Base-by-base conservation (phyloP, 495 filamentous ascomycete species). In the Podospora pseudopauciseta region DNA sequence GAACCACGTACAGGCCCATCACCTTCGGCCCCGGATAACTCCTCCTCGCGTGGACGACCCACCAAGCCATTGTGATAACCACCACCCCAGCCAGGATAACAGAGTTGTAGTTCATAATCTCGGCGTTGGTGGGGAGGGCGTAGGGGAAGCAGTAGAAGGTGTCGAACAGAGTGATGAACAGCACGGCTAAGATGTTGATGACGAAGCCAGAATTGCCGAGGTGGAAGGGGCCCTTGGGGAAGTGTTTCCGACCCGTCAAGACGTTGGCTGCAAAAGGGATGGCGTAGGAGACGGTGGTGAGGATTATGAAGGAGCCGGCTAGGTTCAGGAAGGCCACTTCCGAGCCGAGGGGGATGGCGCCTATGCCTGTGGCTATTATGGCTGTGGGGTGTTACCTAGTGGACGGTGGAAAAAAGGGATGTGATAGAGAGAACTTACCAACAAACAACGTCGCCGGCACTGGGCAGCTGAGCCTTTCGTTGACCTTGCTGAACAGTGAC, bases 241-340 rank as follows among this genome's bases (percentile, higher is more conserved):
- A 86, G 18, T 87, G 84, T 23, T 83, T 81, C 2, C 92, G 83
- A 0, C 87, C 79, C 0, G 87, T 88, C 19, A 92, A 72, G 6
- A 95, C 70, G 73, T 95, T 89, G 1, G 91, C 90, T 49, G 89
- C 81, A 71, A 96, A 92, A 18, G 91, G 90, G 63, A 89, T 85
- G 55, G 90, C 84, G 71, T 95, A 96, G 0, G 89, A 92, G 3
- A 88, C 76, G 3, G 88, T 90, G 28, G 87, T 87, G 16, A 94
- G 82, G 67, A 93, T 86, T 71, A 93, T 87, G 74, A 92, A 94
- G 0, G 84, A 88, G 2, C 89, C 90, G 2, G 92, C 87, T 5
- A 95, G 85, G 67, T 90, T 90, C 53, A 83, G 83, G 81, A 96
- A 96, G 0, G 92, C 92, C 0, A 90, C 91, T 0, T 82, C 83